Conservation (phyloP, 371 early-diverging fungal species). For the Smittium mucronatum region DNA sequence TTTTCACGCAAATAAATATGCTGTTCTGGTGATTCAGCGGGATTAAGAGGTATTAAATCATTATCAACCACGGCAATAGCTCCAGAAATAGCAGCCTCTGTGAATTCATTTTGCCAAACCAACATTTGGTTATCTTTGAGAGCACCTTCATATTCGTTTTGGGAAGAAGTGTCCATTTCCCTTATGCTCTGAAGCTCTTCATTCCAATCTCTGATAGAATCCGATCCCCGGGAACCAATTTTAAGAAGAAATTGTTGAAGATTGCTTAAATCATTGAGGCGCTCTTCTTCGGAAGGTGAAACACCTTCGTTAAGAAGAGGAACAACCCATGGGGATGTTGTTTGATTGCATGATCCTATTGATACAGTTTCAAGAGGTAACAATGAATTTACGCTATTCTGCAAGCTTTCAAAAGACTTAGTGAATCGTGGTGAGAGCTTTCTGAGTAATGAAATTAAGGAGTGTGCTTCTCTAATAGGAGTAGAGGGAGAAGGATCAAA, state of each 20-base stretch:
- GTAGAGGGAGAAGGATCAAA: conserved; percentile 57
- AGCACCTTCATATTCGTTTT: conserved; percentile 58
- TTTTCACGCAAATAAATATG: conserved; percentile 90
- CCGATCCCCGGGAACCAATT: conserved; percentile 38
- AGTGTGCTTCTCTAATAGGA: conserved; percentile 42
- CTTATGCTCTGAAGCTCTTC: conserved; percentile 84
- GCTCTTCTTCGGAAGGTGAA: background rate
- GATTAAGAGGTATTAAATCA: conserved; percentile 66
- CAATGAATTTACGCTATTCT: conserved; percentile 47
- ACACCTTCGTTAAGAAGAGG: background rate
- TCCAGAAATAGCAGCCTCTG: conserved; percentile 75
- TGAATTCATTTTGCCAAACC: conserved; percentile 78
- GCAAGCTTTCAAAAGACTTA: conserved; percentile 48
- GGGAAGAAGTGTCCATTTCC: conserved; percentile 53
- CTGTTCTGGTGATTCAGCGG: conserved; percentile 54
- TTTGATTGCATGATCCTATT: conserved; percentile 43
- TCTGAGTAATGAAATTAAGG: conserved; percentile 53
- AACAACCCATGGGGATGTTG: conserved; percentile 74
- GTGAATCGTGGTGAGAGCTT: conserved; percentile 57
- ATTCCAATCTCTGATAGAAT: conserved; percentile 86
- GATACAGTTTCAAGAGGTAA: conserved; percentile 73
- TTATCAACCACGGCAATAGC: conserved; percentile 74
- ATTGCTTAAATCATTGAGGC: conserved; percentile 16
- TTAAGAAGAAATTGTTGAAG: conserved; percentile 22
- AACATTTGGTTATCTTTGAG: conserved; percentile 68